Evolutionary conservation across 2,329 filamentous ascomycete species (phyloP).

Genomic region (Penicillium sp.): DNA sequence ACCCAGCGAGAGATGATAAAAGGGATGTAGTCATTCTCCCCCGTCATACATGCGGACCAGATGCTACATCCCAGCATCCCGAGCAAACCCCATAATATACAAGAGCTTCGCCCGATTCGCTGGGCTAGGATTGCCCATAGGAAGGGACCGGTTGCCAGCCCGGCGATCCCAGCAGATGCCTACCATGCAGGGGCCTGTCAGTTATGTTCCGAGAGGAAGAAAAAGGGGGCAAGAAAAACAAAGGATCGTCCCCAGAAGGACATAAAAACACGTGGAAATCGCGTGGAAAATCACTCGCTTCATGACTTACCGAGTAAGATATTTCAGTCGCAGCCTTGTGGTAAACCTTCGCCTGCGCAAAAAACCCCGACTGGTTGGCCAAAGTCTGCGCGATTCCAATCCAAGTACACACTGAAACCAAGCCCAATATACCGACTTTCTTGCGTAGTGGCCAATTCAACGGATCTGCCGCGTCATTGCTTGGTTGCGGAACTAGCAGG

Average conservation of each 20-base stretch:
- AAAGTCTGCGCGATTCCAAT: not conserved
- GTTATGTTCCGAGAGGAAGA: not conserved
- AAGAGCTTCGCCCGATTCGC: not conserved
- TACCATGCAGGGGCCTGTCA: not conserved
- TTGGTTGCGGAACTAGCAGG: not conserved
- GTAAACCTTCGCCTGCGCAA: not conserved
- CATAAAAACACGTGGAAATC: not conserved
- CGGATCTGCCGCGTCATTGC: not conserved
- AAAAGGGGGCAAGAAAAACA: not conserved
- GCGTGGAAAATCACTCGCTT: not conserved
- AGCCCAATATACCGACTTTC: not conserved
- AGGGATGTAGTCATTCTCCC: not conserved
- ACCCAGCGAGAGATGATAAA: not conserved
- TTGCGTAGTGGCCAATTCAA: not conserved
- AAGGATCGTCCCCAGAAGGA: not conserved
- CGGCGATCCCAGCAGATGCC: not conserved
- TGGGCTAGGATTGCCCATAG: not conserved
- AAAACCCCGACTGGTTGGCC: not conserved
- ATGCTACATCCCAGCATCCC: not conserved
- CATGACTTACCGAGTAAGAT: not conserved
- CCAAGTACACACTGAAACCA: not conserved
- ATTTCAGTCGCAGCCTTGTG: not conserved
- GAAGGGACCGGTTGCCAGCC: not conserved
- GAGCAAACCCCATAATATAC: not conserved
- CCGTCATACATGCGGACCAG: not conserved